Evolutionary conservation across 2,329 filamentous ascomycete species (phyloP).

Genomic region (Diaporthe aspalathi): DNA sequence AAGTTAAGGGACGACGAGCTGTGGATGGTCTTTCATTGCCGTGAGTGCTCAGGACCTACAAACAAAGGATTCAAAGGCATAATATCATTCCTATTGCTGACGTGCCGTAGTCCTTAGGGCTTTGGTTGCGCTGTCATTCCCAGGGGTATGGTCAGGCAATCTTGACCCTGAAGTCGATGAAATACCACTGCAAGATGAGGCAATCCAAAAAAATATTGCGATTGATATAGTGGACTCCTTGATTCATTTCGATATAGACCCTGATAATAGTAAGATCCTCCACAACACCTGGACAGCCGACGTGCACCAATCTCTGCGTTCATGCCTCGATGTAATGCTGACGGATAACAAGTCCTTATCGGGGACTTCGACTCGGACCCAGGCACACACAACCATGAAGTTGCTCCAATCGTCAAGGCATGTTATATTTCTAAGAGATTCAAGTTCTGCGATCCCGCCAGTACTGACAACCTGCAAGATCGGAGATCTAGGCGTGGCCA

Average conservation of each 20-base stretch:
- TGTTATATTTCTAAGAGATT: no score
- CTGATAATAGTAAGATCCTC: constrained; percentile 2
- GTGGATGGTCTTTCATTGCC: constrained; percentile 22
- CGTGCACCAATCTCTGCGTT: neutral
- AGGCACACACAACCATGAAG: constrained; percentile 8
- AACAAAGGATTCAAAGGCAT: neutral
- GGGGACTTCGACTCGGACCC: constrained; percentile 12
- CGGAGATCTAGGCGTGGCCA: neutral
- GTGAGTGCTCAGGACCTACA: neutral
- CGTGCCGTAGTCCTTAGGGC: neutral
- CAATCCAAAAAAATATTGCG: neutral
- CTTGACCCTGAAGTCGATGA: neutral
- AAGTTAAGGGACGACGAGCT: constrained; percentile 14
- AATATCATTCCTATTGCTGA: neutral
- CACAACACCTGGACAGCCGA: neutral
- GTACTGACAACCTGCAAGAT: neutral
- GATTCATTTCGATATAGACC: constrained; percentile 12
- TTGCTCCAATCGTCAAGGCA: neutral
- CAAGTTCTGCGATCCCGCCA: no score
- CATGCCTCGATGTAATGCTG: neutral
- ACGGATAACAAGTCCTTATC: neutral
- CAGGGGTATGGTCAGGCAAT: neutral
- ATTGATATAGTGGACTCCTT: neutral
- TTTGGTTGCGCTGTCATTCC: neutral
- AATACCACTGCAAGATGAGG: neutral